Conservation (phyloP, 2,329 filamentous ascomycete genomes). For the Ophiostoma populinum region DNA sequence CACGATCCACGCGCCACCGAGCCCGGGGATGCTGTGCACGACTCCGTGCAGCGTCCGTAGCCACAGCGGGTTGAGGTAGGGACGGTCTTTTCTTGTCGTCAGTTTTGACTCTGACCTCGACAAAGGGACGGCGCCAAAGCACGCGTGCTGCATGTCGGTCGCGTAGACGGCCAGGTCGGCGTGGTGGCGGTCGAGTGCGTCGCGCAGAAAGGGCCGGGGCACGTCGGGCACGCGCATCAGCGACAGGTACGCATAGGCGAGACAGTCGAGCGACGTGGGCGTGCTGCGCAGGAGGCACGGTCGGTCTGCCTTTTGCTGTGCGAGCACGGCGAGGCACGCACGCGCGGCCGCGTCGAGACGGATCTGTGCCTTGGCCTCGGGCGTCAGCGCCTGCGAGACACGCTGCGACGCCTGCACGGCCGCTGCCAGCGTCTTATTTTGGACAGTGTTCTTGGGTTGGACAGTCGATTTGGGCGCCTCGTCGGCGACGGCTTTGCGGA, state of each 20-base stretch:
- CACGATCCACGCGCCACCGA: slow-evolving; percentile 19
- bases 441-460: neutral
- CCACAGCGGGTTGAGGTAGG: slow-evolving; percentile 7
- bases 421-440: neutral
- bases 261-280: slow-evolving; percentile 53
- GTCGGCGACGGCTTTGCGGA: slow-evolving; percentile 3
- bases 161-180: slow-evolving; percentile 9
- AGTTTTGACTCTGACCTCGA: too few species aligned
- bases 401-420: neutral
- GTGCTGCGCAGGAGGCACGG: slow-evolving; percentile 19
- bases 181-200: slow-evolving; percentile 10
- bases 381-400: slow-evolving; percentile 44
- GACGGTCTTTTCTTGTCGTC: neutral
- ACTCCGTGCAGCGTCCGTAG: slow-evolving; percentile 17
- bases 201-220: slow-evolving; percentile 19
- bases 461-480: neutral
- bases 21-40: slow-evolving; percentile 17
- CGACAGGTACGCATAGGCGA: slow-evolving; percentile 63
- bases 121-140: slow-evolving; percentile 5
- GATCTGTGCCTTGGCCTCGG: slow-evolving; percentile 58
- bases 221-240: slow-evolving; percentile 39
- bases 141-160: slow-evolving; percentile 7
- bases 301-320: slow-evolving; percentile 30
- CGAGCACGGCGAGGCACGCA: slow-evolving; percentile 54
- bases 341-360: slow-evolving; percentile 55